Percentiles rank a stretch among this genome's conserved stretches.
Evolutionary conservation across 352 stramenopile genomes (phyloP).

Genomic region (Phytophthora aleatoria): DNA sequence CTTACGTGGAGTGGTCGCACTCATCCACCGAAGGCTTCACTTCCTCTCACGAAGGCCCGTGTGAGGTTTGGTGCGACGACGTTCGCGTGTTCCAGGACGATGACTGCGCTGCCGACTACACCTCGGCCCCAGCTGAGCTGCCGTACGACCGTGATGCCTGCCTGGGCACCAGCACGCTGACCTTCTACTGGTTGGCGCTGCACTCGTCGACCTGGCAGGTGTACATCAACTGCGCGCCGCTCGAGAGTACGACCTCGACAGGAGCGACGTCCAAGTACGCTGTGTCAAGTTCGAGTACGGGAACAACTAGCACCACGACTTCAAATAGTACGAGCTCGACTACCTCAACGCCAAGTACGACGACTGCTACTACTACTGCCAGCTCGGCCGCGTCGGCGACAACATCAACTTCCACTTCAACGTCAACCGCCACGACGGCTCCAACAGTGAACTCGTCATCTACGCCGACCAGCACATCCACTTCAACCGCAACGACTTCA

Average conservation of each 20-base stretch:
- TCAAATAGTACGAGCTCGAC: constrained; percentile 18
- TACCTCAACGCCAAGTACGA: constrained; percentile 15
- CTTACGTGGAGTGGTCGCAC: constrained; percentile 27
- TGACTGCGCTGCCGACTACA: constrained; percentile 30
- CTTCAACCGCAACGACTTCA: background rate
- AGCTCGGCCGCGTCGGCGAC: constrained; percentile 8
- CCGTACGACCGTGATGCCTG: constrained; percentile 39
- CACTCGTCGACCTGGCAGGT: constrained; percentile 46
- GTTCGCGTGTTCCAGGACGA: constrained; percentile 17
- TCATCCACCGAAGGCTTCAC: constrained; percentile 35
- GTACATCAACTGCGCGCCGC: constrained; percentile 44
- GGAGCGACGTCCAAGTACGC: constrained; percentile 32
- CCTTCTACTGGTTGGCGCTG: constrained; percentile 49
- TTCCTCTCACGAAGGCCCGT: constrained; percentile 43
- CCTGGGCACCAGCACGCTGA: constrained; percentile 29
- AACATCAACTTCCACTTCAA: constrained; percentile 7
- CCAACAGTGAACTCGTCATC: background rate
- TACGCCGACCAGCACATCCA: constrained; percentile 14
- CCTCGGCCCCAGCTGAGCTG: constrained; percentile 31
- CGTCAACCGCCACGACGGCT: constrained; percentile 21
- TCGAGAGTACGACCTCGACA: constrained; percentile 28
- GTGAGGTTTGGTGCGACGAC: constrained; percentile 53
- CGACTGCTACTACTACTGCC: constrained; percentile 6
- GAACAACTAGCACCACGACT: constrained; percentile 3
- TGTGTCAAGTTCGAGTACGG: constrained; percentile 11